A percentile compares a stretch with the other conserved stretches of the same genome.
Evolutionary conservation across 1,284 basidiomycete species (phyloP).

Genomic region (Erythrobasidium hasegawianum): DNA sequence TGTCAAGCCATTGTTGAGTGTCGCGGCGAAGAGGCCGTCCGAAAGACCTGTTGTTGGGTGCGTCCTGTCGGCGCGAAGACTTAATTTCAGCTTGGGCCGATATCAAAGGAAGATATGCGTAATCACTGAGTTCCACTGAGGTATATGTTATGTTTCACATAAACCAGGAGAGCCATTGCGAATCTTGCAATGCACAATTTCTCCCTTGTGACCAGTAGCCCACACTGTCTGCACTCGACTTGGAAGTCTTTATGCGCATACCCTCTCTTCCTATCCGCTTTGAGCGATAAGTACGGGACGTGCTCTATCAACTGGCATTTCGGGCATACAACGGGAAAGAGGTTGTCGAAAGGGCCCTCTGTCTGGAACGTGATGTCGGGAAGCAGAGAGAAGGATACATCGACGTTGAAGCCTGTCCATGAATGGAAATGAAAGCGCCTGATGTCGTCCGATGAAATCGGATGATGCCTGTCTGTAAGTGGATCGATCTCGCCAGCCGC

Average conservation of each 20-base stretch:
- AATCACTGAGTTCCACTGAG: conserved; percentile 26
- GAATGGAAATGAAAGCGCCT: conserved; percentile 6
- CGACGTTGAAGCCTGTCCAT: conserved; percentile 15
- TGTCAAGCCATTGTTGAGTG: conserved; percentile 21
- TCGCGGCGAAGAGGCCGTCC: conserved; percentile 30
- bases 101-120: no score
- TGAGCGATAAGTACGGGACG: conserved; percentile 16
- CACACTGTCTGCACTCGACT: conserved; percentile 19
- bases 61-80: no score
- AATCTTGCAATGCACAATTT: conserved; percentile 17
- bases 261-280: conserved; percentile 13
- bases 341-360: not conserved
- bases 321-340: conserved; percentile 20
- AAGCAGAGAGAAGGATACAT: not conserved
- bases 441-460: not conserved
- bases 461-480: not conserved
- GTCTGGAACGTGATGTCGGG: conserved; percentile 16
- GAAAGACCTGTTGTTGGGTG: conserved; percentile 25
- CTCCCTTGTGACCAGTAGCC: conserved; percentile 17
- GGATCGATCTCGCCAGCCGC: conserved; percentile 13
- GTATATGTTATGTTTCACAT: conserved; percentile 25
- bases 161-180: conserved; percentile 20
- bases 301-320: conserved; percentile 17
- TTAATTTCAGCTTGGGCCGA: no score
- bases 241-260: conserved; percentile 25